phyloP scores from a whole-genome alignment of 805 yeast species.

The Wickerhamiella occidentalis region DNA sequence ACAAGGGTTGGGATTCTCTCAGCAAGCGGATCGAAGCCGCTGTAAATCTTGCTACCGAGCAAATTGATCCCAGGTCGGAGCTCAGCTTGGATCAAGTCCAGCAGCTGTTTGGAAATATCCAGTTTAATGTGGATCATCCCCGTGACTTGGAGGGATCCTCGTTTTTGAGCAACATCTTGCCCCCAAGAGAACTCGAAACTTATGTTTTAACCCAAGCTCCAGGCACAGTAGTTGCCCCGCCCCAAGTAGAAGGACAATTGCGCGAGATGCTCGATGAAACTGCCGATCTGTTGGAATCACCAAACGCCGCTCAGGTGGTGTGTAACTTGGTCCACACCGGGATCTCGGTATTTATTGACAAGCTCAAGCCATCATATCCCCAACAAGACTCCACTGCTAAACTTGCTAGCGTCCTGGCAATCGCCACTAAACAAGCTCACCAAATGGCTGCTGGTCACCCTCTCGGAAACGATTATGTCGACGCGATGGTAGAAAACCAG shows the following conservation, averaged over 20 bases:
- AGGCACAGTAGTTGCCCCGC: constrained; percentile 14
- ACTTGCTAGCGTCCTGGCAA: constrained; percentile 62
- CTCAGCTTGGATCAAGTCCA: constrained; percentile 48
- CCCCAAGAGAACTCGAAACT: constrained; percentile 42
- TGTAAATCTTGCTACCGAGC: constrained; percentile 49
- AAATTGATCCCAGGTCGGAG: constrained; percentile 61
- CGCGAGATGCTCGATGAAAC: constrained; percentile 35
- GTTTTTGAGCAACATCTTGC: constrained; percentile 32
- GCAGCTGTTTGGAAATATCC: constrained; percentile 27
- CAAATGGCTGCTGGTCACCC: constrained; percentile 38
- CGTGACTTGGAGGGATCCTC: constrained; percentile 14
- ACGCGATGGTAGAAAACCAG: constrained; percentile 38
- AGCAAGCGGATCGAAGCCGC: constrained; percentile 40
- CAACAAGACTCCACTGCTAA: constrained; percentile 30
- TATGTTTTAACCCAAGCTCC: constrained; percentile 42
- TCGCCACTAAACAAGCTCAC: constrained; percentile 51
- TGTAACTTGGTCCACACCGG: constrained; percentile 34
- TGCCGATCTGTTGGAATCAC: constrained; percentile 32
- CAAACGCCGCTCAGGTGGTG: constrained; percentile 31
- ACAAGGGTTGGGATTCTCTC: constrained; percentile 65
- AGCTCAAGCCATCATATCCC: constrained; percentile 22
- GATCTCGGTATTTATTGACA: constrained; percentile 36
- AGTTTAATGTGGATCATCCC: constrained; percentile 29
- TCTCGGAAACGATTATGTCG: constrained; percentile 34
- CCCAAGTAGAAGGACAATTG: constrained; percentile 21